Evolutionary conservation across 2,329 filamentous ascomycete species (phyloP).

Genomic region (Talaromyces funiculosus): DNA sequence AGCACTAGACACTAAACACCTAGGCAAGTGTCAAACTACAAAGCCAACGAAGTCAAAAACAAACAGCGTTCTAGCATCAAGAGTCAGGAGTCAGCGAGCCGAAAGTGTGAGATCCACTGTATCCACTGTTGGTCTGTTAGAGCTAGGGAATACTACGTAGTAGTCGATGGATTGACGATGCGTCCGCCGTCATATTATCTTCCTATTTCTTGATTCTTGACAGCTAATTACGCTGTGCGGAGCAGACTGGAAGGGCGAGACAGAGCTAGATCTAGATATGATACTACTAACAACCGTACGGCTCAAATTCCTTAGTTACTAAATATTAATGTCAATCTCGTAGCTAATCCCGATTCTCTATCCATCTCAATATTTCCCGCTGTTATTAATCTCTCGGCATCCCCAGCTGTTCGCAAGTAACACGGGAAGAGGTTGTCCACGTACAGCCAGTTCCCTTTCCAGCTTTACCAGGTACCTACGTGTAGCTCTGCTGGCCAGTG

Average conservation of each 20-base stretch:
- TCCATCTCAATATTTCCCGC: background rate
- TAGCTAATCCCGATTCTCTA: background rate
- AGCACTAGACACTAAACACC: background rate
- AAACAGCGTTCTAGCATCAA: background rate
- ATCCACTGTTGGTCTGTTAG: background rate
- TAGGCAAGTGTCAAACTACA: background rate
- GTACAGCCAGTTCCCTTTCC: background rate
- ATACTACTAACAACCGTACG: background rate
- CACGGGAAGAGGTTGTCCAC: background rate
- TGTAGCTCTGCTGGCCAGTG: background rate
- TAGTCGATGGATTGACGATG: background rate
- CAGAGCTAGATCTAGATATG: background rate
- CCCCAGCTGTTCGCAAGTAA: slow-evolving; percentile 1
- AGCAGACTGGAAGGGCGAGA: background rate
- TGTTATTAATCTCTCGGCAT: background rate
- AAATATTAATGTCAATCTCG: background rate
- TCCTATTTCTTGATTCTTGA: background rate
- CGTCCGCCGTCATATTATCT: background rate
- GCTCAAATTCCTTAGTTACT: background rate
- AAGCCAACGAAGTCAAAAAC: background rate
- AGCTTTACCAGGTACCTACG: background rate
- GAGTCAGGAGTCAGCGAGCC: background rate
- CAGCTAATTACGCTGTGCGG: background rate
- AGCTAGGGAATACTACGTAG: too few species aligned
- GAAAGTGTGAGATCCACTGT: background rate